Conservation (phyloP, 768 basidiomycete genomes). For the Mycena filopes region DNA sequence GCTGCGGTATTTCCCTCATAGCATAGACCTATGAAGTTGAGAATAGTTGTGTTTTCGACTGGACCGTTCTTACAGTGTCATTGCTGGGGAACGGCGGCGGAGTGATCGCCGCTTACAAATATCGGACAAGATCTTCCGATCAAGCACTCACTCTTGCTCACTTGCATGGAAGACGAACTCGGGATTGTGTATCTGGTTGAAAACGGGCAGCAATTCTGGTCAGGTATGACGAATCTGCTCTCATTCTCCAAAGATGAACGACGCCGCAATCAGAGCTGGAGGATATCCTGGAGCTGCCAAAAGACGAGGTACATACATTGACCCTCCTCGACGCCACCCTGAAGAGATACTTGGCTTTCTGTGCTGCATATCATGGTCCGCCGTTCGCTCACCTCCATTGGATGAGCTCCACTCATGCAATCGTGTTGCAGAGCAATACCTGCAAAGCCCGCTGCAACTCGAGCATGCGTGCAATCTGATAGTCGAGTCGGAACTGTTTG, state of each 20-base stretch:
- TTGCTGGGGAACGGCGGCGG: no score
- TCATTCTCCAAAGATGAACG: slow-evolving; percentile 5
- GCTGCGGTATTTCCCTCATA: no score
- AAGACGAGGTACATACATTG: slow-evolving; percentile 71
- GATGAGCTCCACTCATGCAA: slow-evolving; percentile 13
- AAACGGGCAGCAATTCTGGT: slow-evolving; percentile 90
- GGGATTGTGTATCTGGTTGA: slow-evolving; percentile 87
- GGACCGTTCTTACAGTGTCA: no score
- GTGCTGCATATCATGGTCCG: slow-evolving; percentile 89
- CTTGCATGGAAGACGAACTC: slow-evolving; percentile 68
- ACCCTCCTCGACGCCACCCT: slow-evolving; percentile 82
- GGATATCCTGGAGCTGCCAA: slow-evolving; percentile 77
- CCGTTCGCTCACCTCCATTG: slow-evolving; percentile 11
- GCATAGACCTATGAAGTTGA: no score
- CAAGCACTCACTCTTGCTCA: no score
- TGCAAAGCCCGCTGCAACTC: slow-evolving; percentile 85
- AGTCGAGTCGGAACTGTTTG: slow-evolving; percentile 87
- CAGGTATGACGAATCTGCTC: slow-evolving; percentile 63
- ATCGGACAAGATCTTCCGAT: no score
- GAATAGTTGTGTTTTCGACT: no score
- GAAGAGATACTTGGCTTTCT: slow-evolving; percentile 79
- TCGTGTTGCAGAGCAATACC: slow-evolving; percentile 71
- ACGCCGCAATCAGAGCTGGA: slow-evolving; percentile 76
- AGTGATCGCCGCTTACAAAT: no score
- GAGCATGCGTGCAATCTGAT: slow-evolving; percentile 84